Percentiles rank a stretch among this genome's conserved stretches.
Evolutionary conservation across 768 basidiomycete genomes (phyloP).

Genomic region (Panus rudis): DNA sequence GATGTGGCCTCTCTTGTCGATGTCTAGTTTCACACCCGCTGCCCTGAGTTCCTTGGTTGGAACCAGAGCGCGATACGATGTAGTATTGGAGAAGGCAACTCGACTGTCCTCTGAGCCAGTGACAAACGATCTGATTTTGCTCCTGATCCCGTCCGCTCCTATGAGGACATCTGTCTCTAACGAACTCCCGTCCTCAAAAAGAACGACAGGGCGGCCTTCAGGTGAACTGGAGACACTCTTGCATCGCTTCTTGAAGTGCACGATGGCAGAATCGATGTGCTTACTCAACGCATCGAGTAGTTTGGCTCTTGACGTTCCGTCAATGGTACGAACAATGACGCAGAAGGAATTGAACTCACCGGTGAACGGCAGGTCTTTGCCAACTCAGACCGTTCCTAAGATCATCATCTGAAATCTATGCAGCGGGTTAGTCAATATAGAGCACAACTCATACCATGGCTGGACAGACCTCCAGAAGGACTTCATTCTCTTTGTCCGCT

Average conservation of each 20-base stretch:
- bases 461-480: no score
- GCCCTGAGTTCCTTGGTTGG: slow-evolving; percentile 31
- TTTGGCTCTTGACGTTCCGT: neutral
- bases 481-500: no score
- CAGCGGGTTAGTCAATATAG: no score
- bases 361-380: no score
- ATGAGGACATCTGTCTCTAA: slow-evolving; percentile 42
- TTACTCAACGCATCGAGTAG: slow-evolving; percentile 4
- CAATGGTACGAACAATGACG: no score
- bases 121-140: slow-evolving; percentile 33
- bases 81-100: slow-evolving; percentile 37
- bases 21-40: slow-evolving; percentile 28
- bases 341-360: no score
- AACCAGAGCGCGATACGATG: slow-evolving; percentile 44
- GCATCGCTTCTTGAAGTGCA: slow-evolving; percentile 7
- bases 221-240: neutral
- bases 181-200: slow-evolving; percentile 43
- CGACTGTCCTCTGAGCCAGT: slow-evolving; percentile 17
- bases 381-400: no score
- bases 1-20: neutral
- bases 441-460: no score
- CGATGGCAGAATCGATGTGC: slow-evolving; percentile 2
- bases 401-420: no score
- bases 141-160: slow-evolving; percentile 33
- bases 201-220: slow-evolving; percentile 20